Evolutionary conservation across 441 rosid species (phyloP).

Genomic region (Rhodomyrtus psidioides): DNA sequence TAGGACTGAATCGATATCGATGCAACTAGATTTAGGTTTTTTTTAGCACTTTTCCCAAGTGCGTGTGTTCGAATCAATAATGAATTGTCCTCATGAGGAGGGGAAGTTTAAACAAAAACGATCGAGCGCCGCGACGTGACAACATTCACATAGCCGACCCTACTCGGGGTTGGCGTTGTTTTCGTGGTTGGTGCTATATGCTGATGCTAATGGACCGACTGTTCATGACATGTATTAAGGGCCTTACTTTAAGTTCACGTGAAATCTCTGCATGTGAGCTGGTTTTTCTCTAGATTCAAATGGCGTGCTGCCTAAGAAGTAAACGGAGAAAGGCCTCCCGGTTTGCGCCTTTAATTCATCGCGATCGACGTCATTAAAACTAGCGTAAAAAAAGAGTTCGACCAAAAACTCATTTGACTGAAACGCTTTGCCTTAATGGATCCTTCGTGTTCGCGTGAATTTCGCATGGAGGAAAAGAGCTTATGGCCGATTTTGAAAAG

Average conservation of each 20-base stretch:
- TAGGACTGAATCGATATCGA: no score
- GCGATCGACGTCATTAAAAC: background rate
- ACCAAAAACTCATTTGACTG: background rate
- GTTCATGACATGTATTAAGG: background rate
- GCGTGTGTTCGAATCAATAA: background rate
- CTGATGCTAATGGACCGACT: background rate
- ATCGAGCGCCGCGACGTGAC: background rate
- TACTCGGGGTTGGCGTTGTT: background rate
- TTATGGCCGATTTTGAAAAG: no score
- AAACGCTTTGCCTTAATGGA: background rate
- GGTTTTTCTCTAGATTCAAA: background rate
- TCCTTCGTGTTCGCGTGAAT: background rate
- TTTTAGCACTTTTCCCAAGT: no score
- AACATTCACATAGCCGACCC: background rate
- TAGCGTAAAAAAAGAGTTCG: background rate
- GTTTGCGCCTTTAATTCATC: background rate
- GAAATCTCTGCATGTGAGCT: background rate
- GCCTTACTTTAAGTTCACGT: background rate
- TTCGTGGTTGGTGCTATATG: background rate
- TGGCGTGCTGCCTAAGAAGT: background rate
- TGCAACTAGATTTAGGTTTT: no score
- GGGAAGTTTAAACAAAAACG: background rate
- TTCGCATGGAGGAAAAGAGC: no score
- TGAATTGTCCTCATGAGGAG: background rate
- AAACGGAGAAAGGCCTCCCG: background rate